Percentiles rank a stretch among this genome's conserved stretches.
phyloP scores from a whole-genome alignment of 768 basidiomycete genomes.

The Cystobasidium ongulense region DNA sequence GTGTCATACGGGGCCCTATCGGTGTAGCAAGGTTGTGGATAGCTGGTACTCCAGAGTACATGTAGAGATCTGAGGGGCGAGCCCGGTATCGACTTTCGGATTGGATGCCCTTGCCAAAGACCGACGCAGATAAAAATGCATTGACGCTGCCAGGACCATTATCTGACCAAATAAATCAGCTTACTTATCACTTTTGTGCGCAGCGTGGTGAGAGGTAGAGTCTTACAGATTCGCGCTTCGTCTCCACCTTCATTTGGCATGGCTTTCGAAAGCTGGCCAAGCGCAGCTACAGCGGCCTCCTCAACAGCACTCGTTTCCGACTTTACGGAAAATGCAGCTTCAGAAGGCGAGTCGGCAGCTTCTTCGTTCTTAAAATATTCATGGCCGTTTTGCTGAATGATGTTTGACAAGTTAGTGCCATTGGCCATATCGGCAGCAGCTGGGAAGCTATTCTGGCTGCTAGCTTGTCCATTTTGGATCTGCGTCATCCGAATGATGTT shows the following conservation, averaged over 20 bases:
- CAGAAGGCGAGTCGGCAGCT: conserved; percentile 8
- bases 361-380: neutral
- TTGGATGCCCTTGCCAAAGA: neutral
- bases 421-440: neutral
- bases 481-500: conserved; percentile 20
- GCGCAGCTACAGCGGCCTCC: conserved; percentile 22
- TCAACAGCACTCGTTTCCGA: conserved; percentile 17
- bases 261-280: conserved; percentile 9
- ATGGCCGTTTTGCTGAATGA: neutral
- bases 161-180: conserved; percentile 7
- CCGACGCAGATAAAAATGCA: conserved; percentile 1
- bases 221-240: conserved; percentile 15
- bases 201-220: too few species aligned
- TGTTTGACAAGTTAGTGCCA: too few species aligned
- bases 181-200: too few species aligned
- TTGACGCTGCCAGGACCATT: conserved; percentile 18
- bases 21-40: neutral
- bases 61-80: conserved; percentile 4
- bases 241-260: conserved; percentile 20
- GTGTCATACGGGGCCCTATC: neutral
- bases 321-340: neutral
- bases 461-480: neutral
- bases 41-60: neutral
- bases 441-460: neutral
- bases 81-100: neutral